These are phyloP conservation scores for Vishniacozyma victoriae DNA, from an alignment of 768 basidiomycete species.

Conservation along the genomic window DNA sequence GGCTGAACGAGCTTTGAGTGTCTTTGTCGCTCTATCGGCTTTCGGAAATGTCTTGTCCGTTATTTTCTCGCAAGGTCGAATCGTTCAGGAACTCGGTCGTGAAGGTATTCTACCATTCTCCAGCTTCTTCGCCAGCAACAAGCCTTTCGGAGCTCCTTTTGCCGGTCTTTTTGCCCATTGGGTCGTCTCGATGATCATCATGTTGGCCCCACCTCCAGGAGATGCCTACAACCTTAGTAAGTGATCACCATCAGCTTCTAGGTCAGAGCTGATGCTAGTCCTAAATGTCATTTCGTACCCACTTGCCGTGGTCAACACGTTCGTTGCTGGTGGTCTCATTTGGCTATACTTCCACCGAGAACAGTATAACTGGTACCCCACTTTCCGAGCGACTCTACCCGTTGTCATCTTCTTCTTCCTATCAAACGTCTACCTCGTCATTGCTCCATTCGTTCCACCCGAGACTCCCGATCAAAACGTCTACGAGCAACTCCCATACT, in stretches of 20 bases:
- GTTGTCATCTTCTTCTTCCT: slow-evolving; percentile 26
- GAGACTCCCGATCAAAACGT: too few relatives aligned
- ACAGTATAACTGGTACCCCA: slow-evolving; percentile 20
- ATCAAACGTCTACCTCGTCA: slow-evolving; percentile 41
- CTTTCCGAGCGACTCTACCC: slow-evolving; percentile 28
- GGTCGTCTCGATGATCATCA: slow-evolving; percentile 55
- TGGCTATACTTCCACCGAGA: slow-evolving; percentile 39
- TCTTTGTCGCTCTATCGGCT: slow-evolving; percentile 23
- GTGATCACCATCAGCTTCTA: slow-evolving; percentile 54
- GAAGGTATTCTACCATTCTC: slow-evolving; percentile 58
- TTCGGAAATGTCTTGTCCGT: slow-evolving; percentile 17
- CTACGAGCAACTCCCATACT: too few relatives aligned
- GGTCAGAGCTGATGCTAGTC: slow-evolving; percentile 26
- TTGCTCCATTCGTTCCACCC: slow-evolving; percentile 46
- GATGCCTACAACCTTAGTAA: slow-evolving; percentile 63
- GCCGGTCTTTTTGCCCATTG: slow-evolving; percentile 62
- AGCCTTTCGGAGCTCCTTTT: slow-evolving; percentile 64
- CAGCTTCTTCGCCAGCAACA: slow-evolving; percentile 63
- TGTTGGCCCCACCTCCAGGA: slow-evolving; percentile 60
- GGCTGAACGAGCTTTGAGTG: slow-evolving; percentile 21
- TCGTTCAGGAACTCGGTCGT: slow-evolving; percentile 54
- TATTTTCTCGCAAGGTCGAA: slow-evolving; percentile 50
- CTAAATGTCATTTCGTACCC: slow-evolving; percentile 23
- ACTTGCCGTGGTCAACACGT: slow-evolving; percentile 32
- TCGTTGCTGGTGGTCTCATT: slow-evolving; percentile 46